Evolutionary conservation across 2,329 filamentous ascomycete species (phyloP).

Genomic region (Dactylellina drechsleri): DNA sequence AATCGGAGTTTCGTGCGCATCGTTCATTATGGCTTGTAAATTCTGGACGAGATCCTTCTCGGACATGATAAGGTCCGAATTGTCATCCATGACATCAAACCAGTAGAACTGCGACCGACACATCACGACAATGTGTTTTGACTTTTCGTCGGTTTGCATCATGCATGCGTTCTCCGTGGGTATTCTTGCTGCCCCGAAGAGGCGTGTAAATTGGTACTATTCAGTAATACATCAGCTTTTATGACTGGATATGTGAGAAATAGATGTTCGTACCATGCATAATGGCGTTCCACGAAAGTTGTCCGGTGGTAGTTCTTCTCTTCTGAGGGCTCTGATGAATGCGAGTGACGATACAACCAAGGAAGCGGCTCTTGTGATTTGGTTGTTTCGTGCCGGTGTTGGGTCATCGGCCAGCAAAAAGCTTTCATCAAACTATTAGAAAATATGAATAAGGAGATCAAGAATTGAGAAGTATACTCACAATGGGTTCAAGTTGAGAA

Average conservation of each 20-base stretch:
- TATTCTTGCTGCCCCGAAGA: conserved; percentile 94
- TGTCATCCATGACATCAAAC: conserved; percentile 96
- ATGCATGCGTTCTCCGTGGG: conserved; percentile 94
- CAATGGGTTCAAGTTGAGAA: conserved; percentile 96
- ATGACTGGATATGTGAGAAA: neutral
- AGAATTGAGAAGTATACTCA: conserved; percentile 35
- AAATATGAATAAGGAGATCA: neutral
- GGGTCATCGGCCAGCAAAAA: conserved; percentile 97
- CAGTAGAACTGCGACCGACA: conserved; percentile 97
- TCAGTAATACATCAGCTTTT: neutral
- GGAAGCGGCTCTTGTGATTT: conserved; percentile 92
- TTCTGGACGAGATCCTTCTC: conserved; percentile 94
- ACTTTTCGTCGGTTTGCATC: conserved; percentile 92
- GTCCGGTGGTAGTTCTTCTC: conserved; percentile 91
- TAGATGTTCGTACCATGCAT: conserved; percentile 72
- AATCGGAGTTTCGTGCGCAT: conserved; percentile 87
- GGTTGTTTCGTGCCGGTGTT: conserved; percentile 93
- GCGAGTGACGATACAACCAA: conserved; percentile 88
- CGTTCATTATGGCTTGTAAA: conserved; percentile 88
- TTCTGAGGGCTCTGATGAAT: conserved; percentile 90
- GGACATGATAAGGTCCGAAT: conserved; percentile 95
- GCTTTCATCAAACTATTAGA: conserved; percentile 56
- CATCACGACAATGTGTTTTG: conserved; percentile 91
- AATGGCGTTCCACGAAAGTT: conserved; percentile 83
- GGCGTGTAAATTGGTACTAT: conserved; percentile 86